These are phyloP conservation scores for Thymus mandschuricus DNA, from an alignment of 257 asterid species.

Conservation along the genomic window DNA sequence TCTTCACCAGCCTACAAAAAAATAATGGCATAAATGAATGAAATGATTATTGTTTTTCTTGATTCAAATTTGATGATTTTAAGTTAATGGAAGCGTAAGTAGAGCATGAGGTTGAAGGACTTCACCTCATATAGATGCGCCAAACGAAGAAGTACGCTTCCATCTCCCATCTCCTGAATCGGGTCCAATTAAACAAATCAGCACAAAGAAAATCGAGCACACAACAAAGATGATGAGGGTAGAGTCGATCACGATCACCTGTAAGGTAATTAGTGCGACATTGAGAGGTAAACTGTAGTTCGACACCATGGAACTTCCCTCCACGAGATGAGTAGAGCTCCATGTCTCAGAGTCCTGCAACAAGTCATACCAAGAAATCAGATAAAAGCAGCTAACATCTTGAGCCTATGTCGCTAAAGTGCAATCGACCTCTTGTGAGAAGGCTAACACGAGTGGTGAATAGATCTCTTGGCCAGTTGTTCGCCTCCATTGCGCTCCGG, in stretches of 20 bases:
- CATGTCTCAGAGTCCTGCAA: conserved; percentile 62
- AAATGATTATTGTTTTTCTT: background rate
- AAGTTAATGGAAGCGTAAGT: no score
- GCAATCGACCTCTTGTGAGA: conserved; percentile 63
- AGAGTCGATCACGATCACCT: conserved; percentile 60
- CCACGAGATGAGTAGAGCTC: conserved; percentile 56
- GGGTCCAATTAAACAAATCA: conserved; percentile 24
- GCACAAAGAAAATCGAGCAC: conserved; percentile 14
- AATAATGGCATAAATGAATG: conserved; percentile 21
- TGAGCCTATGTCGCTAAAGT: background rate
- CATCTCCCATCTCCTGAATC: conserved; percentile 61
- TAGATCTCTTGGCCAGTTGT: conserved; percentile 84
- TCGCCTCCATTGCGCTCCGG: conserved; percentile 85
- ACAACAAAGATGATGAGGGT: background rate
- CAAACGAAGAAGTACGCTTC: conserved; percentile 71
- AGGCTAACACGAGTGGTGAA: conserved; percentile 83
- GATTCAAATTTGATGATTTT: background rate
- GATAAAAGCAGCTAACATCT: background rate
- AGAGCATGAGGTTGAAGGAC: background rate
- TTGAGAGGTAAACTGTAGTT: conserved; percentile 69
- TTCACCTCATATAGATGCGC: conserved; percentile 87
- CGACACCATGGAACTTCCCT: conserved; percentile 60
- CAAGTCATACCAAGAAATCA: conserved; percentile 15
- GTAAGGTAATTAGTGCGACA: conserved; percentile 80
- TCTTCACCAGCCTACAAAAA: conserved; percentile 76